These are phyloP conservation scores for Ascochyta lentis DNA, from an alignment of 2,329 filamentous ascomycete species.

Conservation along the genomic window DNA sequence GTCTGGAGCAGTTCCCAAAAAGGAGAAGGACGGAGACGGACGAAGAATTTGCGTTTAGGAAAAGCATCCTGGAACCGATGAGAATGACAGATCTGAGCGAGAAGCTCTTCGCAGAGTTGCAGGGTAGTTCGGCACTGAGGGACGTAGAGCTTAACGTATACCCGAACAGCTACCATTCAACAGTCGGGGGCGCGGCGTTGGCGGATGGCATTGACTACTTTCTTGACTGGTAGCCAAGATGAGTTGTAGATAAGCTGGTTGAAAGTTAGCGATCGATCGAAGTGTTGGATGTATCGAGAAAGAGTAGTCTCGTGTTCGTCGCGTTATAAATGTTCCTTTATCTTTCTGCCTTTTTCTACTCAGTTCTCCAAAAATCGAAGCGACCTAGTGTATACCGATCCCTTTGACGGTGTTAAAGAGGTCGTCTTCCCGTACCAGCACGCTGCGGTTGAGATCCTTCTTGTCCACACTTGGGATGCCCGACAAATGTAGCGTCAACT, in stretches of 20 bases:
- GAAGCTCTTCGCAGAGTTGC: conserved; percentile 32
- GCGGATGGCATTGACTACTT: conserved; percentile 46
- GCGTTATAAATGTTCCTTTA: too few relatives aligned
- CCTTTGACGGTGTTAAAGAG: conserved; percentile 28
- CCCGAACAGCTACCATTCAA: conserved; percentile 42
- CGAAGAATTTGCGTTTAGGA: conserved; percentile 34
- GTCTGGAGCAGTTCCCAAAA: conserved; percentile 34
- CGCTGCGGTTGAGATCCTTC: conserved; percentile 27
- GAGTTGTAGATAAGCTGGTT: too few relatives aligned
- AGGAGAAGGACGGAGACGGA: conserved; percentile 37
- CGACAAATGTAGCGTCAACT: conserved; percentile 34
- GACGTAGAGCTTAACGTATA: conserved; percentile 39
- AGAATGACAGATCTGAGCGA: conserved; percentile 33
- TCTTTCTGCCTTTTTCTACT: too few relatives aligned
- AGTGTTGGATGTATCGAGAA: too few relatives aligned
- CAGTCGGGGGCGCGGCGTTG: conserved; percentile 37
- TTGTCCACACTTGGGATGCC: conserved; percentile 31
- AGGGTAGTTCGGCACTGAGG: conserved; percentile 29
- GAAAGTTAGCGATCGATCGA: too few relatives aligned
- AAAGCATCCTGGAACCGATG: conserved; percentile 31
- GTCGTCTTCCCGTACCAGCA: conserved; percentile 31
- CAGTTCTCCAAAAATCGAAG: too few relatives aligned
- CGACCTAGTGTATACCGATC: conserved; percentile 18
- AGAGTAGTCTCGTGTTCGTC: too few relatives aligned
- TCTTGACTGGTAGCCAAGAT: conserved; percentile 31